phyloP scores from a whole-genome alignment of 1,139 yeast species.

The Yamadazyma buinensis region DNA sequence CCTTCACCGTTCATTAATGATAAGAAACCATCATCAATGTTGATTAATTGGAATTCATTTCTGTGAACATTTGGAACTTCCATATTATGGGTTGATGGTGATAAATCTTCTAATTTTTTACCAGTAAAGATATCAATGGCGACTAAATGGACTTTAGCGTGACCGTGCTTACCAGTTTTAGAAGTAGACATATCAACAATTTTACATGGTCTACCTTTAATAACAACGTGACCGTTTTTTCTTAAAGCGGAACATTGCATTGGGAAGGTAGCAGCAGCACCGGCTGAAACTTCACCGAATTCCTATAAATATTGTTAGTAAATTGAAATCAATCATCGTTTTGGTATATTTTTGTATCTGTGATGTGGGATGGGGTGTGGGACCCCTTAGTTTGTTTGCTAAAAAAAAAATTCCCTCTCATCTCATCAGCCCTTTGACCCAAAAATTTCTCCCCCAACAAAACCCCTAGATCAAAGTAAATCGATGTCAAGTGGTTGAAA shows the following conservation, averaged over 20 bases:
- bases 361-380: no score
- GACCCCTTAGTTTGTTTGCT: no score
- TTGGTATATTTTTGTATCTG: neutral
- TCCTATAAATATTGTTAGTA: constrained; percentile 54
- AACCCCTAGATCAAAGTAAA: no score
- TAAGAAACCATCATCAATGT: constrained; percentile 97
- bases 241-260: constrained; percentile 99
- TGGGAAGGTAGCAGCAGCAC: constrained; percentile 98
- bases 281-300: constrained; percentile 98
- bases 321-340: no score
- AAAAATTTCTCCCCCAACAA: no score
- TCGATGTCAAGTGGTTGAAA: no score
- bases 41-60: constrained; percentile 94
- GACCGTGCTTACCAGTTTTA: constrained; percentile 99
- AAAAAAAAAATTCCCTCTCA: neutral
- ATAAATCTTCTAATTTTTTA: constrained; percentile 98
- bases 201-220: constrained; percentile 99
- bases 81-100: constrained; percentile 99
- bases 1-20: constrained; percentile 96
- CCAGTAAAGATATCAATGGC: constrained; percentile 98
- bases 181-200: constrained; percentile 99
- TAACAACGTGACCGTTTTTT: constrained; percentile 99
- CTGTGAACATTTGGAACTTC: constrained; percentile 98
- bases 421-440: no score
- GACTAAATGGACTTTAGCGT: constrained; percentile 99